Evolutionary conservation across 1,284 basidiomycete genomes (phyloP).

Genomic region (Erythrobasidium hasegawianum): DNA sequence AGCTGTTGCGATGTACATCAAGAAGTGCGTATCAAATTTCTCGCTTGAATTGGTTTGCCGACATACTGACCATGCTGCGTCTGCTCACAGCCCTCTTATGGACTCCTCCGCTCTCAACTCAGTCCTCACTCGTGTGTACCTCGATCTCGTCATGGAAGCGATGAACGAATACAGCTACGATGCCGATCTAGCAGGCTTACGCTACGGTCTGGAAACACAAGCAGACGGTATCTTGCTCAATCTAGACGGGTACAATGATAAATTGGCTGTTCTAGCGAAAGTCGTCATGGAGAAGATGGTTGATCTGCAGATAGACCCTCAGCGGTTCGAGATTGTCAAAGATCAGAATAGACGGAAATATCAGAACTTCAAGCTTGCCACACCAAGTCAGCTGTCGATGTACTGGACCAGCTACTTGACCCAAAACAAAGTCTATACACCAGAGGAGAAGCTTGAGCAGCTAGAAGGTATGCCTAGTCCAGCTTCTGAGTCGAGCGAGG

Average conservation of each 20-base stretch:
- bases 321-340: conserved; percentile 75
- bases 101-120: conserved; percentile 47
- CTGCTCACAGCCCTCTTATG: conserved; percentile 48
- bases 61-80: too few relatives aligned
- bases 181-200: conserved; percentile 84
- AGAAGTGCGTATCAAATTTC: conserved; percentile 63
- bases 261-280: conserved; percentile 71
- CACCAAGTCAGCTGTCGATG: conserved; percentile 76
- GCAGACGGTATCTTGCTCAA: conserved; percentile 67
- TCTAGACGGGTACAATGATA: conserved; percentile 90
- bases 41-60: conserved; percentile 16
- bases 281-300: conserved; percentile 72
- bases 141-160: conserved; percentile 81
- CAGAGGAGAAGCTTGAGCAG: conserved; percentile 74
- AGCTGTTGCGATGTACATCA: conserved; percentile 64
- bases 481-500: not conserved
- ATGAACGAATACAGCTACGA: conserved; percentile 89
- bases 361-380: conserved; percentile 81
- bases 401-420: conserved; percentile 72
- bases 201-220: conserved; percentile 67
- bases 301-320: conserved; percentile 63
- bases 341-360: conserved; percentile 75
- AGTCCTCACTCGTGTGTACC: conserved; percentile 62
- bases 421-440: conserved; percentile 69
- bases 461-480: conserved; percentile 61